These are phyloP conservation scores for Linum tenue DNA, from an alignment of 345 rosid species.

Conservation along the genomic window DNA sequence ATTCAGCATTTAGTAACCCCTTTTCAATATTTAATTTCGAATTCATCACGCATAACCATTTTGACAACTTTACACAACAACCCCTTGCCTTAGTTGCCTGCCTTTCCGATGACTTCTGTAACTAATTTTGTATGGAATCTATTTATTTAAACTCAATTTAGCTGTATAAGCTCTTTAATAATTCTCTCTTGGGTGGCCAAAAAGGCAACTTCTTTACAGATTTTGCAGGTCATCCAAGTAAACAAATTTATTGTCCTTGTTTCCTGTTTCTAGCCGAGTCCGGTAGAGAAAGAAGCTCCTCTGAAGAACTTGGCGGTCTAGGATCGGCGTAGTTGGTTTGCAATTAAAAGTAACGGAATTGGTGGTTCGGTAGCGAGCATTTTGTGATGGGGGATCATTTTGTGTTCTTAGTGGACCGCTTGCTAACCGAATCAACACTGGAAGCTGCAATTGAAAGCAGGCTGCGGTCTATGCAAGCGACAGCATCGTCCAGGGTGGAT, in stretches of 20 bases:
- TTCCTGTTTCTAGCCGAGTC: not conserved
- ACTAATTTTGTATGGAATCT: no score
- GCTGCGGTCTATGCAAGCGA: conserved; percentile 37
- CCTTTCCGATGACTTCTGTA: no score
- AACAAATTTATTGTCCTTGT: not conserved
- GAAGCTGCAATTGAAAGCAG: conserved; percentile 78
- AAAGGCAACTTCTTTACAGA: no score
- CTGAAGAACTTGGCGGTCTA: conserved; percentile 15
- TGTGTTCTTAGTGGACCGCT: conserved; percentile 73
- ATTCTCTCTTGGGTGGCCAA: no score
- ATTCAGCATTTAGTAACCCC: not conserved
- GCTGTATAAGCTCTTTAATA: no score
- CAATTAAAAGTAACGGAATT: conserved; percentile 2
- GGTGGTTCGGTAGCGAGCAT: conserved; percentile 4
- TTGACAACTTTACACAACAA: no score
- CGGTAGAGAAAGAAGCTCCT: conserved; percentile 18
- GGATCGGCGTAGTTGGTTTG: conserved; percentile 1
- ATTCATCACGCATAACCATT: no score
- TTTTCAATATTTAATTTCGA: not conserved
- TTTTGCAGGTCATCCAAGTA: no score
- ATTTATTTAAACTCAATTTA: not conserved
- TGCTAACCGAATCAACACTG: conserved; percentile 73
- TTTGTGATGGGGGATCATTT: conserved; percentile 85
- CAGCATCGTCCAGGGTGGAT: conserved; percentile 13
- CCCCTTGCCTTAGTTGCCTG: no score